These are phyloP conservation scores for Pittosporum tobira DNA, from an alignment of 129 eudicot genomes.

Conservation along the genomic window DNA sequence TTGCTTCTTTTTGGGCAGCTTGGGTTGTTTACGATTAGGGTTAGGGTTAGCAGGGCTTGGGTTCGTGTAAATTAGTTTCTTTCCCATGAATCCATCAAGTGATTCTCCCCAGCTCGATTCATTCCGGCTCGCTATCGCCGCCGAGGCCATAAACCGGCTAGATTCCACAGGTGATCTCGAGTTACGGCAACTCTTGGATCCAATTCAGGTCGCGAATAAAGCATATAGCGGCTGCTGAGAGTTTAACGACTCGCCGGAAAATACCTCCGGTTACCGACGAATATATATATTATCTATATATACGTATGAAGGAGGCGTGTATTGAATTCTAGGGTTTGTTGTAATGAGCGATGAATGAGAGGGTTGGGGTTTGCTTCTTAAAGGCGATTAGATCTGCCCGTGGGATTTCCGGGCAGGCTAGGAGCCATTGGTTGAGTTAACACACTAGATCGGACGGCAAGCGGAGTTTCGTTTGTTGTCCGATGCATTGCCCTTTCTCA, in stretches of 20 bases:
- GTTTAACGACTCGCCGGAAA: conserved; percentile 10
- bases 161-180: conserved; percentile 21
- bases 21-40: conserved; percentile 43
- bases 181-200: conserved; percentile 22
- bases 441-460: background rate
- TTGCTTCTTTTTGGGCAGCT: conserved; percentile 55
- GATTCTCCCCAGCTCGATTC: conserved; percentile 53
- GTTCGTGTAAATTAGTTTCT: conserved; percentile 47
- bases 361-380: conserved; percentile 4
- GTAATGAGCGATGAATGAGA: background rate
- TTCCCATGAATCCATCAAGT: conserved; percentile 50
- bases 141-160: conserved; percentile 54
- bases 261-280: conserved; percentile 14
- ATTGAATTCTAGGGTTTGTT: conserved; percentile 1
- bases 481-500: background rate
- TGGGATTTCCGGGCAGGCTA: background rate
- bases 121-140: conserved; percentile 67
- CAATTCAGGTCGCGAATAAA: conserved; percentile 20
- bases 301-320: background rate
- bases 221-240: conserved; percentile 25
- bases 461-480: background rate
- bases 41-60: conserved; percentile 25
- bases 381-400: conserved; percentile 12
- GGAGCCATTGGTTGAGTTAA: background rate
- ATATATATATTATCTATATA: conserved; percentile 10